phyloP scores from a whole-genome alignment of 2,329 filamentous ascomycete genomes.

The Apiospora phragmitis region DNA sequence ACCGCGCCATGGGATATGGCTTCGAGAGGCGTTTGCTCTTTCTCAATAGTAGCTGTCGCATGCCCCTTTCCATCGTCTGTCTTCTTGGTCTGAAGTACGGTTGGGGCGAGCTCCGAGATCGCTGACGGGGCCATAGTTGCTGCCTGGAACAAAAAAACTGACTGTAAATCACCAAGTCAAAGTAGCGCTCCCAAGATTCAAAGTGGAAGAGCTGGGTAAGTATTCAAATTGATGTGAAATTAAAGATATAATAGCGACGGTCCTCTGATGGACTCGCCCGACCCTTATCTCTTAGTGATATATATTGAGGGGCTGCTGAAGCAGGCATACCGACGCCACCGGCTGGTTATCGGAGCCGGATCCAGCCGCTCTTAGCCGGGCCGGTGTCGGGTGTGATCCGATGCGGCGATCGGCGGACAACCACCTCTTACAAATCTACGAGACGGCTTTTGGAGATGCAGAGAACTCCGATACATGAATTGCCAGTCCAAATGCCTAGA shows the following conservation, averaged over 20 bases:
- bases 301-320: background rate
- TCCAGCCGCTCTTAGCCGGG: background rate
- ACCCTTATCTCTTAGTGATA: background rate
- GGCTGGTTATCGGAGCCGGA: slow-evolving; percentile 2
- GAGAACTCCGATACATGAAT: background rate
- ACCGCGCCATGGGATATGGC: slow-evolving; percentile 37
- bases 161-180: background rate
- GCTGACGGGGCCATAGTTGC: slow-evolving; percentile 5
- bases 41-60: background rate
- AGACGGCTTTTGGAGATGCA: too few species aligned
- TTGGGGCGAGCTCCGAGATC: background rate
- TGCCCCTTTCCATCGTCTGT: background rate
- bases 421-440: background rate
- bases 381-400: slow-evolving; percentile 2
- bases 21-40: slow-evolving; percentile 34
- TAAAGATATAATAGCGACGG: background rate
- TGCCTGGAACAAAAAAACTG: background rate
- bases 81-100: background rate
- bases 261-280: background rate
- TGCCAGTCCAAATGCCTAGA: too few species aligned
- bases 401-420: background rate
- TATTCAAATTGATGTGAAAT: background rate
- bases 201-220: background rate
- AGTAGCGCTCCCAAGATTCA: background rate
- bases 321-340: background rate